A percentile compares a stretch with the other conserved stretches of the same genome.
phyloP scores from a whole-genome alignment of 352 stramenopile genomes.

The Pythium insidiosum region DNA sequence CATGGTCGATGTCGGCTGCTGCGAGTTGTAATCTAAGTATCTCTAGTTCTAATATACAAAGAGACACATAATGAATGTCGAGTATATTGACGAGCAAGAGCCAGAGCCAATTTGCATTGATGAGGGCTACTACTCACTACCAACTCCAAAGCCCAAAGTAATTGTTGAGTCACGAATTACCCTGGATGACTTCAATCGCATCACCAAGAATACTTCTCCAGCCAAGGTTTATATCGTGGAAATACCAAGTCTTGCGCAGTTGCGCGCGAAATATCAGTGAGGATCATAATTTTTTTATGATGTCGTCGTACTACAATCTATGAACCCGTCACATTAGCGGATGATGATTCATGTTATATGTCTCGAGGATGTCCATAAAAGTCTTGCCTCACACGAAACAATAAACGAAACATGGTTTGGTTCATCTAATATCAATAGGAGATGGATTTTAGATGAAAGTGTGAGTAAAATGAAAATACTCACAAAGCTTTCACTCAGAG shows the following conservation, averaged over 20 bases:
- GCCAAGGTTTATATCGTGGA: slow-evolving; percentile 7
- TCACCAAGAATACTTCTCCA: slow-evolving; percentile 10
- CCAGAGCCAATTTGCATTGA: slow-evolving; percentile 7
- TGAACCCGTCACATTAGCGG: slow-evolving; percentile 5
- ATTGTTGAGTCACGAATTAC: slow-evolving; percentile 4
- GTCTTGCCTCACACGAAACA: slow-evolving; percentile 18
- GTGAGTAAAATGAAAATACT: background rate
- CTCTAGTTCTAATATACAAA: slow-evolving; percentile 3
- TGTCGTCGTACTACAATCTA: slow-evolving; percentile 1
- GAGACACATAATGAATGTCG: slow-evolving; percentile 4
- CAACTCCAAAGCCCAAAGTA: slow-evolving; percentile 5
- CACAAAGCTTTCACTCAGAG: background rate
- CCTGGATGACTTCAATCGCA: slow-evolving; percentile 9
- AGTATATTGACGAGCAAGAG: slow-evolving; percentile 8
- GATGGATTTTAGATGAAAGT: slow-evolving; percentile 12
- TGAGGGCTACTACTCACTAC: slow-evolving; percentile 5
- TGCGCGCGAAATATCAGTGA: slow-evolving; percentile 5
- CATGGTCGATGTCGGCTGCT: slow-evolving; percentile 6
- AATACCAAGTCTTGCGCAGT: slow-evolving; percentile 8
- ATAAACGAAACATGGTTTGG: too few relatives aligned
- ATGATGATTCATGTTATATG: slow-evolving; percentile 6
- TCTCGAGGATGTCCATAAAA: slow-evolving; percentile 9
- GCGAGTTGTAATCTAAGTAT: slow-evolving; percentile 3
- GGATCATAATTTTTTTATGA: slow-evolving; percentile 9
- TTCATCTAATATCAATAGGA: slow-evolving; percentile 13